A percentile compares a stretch with the other conserved stretches of the same genome.
Conservation (phyloP, 495 filamentous ascomycete species). For the Aspergillus bridgeri region DNA sequence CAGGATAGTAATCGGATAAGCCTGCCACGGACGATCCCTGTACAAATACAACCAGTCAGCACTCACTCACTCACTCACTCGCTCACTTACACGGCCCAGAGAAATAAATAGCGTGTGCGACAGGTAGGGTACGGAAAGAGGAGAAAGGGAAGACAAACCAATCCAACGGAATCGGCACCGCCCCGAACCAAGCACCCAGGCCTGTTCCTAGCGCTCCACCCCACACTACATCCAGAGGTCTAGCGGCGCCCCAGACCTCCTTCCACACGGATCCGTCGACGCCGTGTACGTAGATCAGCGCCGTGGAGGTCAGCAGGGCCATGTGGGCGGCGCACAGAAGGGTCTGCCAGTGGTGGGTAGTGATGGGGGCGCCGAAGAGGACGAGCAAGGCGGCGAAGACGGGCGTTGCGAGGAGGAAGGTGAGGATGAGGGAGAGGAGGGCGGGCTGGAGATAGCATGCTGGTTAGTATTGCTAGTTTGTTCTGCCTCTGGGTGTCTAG, state of each 20-base stretch:
- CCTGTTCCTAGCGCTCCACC: conserved; percentile 43
- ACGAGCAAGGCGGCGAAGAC: conserved; percentile 63
- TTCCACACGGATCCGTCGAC: conserved; percentile 70
- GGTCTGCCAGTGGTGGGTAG: conserved; percentile 77
- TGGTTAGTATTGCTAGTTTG: no score
- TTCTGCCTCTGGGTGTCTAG: no score
- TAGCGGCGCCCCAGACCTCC: conserved; percentile 55
- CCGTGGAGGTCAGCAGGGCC: conserved; percentile 67
- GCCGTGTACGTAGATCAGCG: conserved; percentile 81
- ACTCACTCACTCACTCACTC: neutral
- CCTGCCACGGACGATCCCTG: conserved; percentile 92
- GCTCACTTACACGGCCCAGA: no score
- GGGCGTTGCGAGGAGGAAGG: conserved; percentile 62
- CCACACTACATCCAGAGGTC: conserved; percentile 41
- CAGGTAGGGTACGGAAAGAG: conserved; percentile 5
- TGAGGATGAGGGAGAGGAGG: conserved; percentile 56
- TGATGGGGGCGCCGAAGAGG: conserved; percentile 87
- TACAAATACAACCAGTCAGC: conserved; percentile 14
- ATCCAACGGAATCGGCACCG: conserved; percentile 90
- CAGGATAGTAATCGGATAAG: conserved; percentile 89
- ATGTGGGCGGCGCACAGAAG: conserved; percentile 76
- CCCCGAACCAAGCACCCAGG: conserved; percentile 61
- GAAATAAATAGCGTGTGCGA: no score
- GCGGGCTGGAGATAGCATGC: no score
- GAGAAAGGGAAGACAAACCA: conserved; percentile 55